phyloP scores from a whole-genome alignment of 331 rosid species.

The Stylosanthes scabra region DNA sequence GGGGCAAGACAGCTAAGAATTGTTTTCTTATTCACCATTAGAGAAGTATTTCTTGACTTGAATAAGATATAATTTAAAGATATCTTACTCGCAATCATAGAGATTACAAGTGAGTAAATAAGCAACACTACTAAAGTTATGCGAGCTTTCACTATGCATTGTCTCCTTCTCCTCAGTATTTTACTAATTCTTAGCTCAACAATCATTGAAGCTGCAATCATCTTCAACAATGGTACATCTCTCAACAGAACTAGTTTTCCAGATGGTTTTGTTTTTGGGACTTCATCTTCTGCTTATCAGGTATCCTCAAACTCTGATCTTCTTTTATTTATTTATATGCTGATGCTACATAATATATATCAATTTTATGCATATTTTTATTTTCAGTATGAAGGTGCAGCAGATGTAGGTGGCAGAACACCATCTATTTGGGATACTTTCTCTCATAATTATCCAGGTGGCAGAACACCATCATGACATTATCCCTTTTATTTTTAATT shows the following conservation, averaged over 20 bases:
- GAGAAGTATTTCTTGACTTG: too few species aligned
- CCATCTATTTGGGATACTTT: conserved; percentile 28
- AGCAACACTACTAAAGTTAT: too few species aligned
- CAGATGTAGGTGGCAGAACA: conserved; percentile 8
- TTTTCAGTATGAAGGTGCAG: conserved; percentile 32
- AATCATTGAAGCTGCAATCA: background rate
- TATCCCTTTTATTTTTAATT: too few species aligned
- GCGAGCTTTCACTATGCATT: too few species aligned
- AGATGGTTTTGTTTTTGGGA: conserved; percentile 37
- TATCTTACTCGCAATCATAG: too few species aligned
- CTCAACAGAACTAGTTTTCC: conserved; percentile 45
- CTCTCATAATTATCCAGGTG: conserved; percentile 28
- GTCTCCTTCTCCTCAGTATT: too few species aligned
- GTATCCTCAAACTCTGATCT: background rate
- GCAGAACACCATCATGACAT: background rate
- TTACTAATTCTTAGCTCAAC: background rate
- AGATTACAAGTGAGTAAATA: too few species aligned
- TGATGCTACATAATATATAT: background rate
- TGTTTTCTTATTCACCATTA: too few species aligned
- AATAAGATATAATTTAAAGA: too few species aligned
- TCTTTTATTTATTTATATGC: background rate
- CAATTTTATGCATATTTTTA: background rate
- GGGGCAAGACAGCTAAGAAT: too few species aligned
- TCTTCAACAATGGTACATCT: background rate
- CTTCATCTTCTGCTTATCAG: conserved; percentile 35